These are phyloP conservation scores for Apodospora peruviana DNA, from an alignment of 495 filamentous ascomycete species.

Conservation along the genomic window DNA sequence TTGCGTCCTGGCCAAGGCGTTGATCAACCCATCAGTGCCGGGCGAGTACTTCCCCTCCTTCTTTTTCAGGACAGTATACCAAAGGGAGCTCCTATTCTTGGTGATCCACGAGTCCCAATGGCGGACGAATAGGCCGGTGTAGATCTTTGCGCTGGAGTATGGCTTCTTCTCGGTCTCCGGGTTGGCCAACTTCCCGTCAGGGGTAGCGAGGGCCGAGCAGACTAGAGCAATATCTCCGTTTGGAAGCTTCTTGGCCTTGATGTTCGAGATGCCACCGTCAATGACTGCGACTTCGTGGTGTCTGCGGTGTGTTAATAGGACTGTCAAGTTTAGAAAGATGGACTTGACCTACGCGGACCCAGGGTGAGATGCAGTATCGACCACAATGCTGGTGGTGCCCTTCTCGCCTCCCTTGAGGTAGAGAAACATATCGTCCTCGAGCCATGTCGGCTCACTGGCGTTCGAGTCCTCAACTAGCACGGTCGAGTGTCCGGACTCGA, in stretches of 20 bases:
- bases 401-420: conserved; percentile 61
- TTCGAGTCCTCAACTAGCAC: conserved; percentile 59
- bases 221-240: conserved; percentile 65
- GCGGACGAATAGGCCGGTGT: conserved; percentile 64
- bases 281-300: conserved; percentile 59
- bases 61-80: conserved; percentile 60
- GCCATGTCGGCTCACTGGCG: conserved; percentile 70
- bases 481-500: conserved; percentile 59
- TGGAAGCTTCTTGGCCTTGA: conserved; percentile 62
- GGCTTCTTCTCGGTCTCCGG: conserved; percentile 49
- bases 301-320: conserved; percentile 21
- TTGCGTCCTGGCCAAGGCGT: conserved; percentile 51
- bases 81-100: conserved; percentile 66
- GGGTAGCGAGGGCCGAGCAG: conserved; percentile 55
- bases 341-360: conserved; percentile 3
- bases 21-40: conserved; percentile 38
- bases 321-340: background rate
- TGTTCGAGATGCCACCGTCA: conserved; percentile 62
- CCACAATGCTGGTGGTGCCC: conserved; percentile 59
- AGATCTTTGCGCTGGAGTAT: conserved; percentile 57
- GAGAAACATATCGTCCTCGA: conserved; percentile 60
- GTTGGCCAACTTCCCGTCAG: conserved; percentile 59
- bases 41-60: conserved; percentile 37
- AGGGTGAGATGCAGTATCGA: conserved; percentile 51
- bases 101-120: conserved; percentile 73